Evolutionary conservation across 129 eudicot species (phyloP), one percentile per base, ranked within the genome.

Genomic region (Flaveria bidentis): DNA sequence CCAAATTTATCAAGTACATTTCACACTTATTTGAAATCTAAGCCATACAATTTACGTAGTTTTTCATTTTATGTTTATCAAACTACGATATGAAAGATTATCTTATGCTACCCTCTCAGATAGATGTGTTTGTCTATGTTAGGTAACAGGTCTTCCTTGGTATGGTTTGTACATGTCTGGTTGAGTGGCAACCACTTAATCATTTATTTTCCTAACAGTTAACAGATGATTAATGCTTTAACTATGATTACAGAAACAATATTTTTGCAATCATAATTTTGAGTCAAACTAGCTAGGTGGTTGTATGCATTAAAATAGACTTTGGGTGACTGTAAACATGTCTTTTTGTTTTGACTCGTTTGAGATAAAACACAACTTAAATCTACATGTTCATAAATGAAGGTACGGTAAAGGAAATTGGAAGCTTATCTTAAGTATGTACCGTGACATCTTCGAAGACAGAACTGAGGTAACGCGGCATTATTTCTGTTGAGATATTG

Each of bases 401-500:
- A 87, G 96, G 83, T 85, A 57, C 74, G 97, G 97, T 39, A 69
- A 16, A 69, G 97, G 97, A 75, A 78, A 84, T 64, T 92, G 97
- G 97, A 89, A 89, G 85, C 73, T 82, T 66, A 92, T 92, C 55
- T 83, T 92, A 50, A 79, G 55, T 67, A 23, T 46, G 12, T 69
- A 89, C 71, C 86, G 76, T 17, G 91, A 87, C 72, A 74, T 84
- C 58, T 89, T 92, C 69, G 88, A 80, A 58, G 96, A 82, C 44
- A 87, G 97, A 84, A 92, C 97, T 1, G 92, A 87, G 83, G 97
- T 87, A 85, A 71, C 45, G 67, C 50, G 50, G 26, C 42, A 42
- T 23, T 49, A 28, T n/a, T 1, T 45, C 18, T 68, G 13, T 44
- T 53, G 53, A 64, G 18, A 60, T 46, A 62, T 69, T 25, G 50